A percentile compares a stretch with the other conserved stretches of the same genome.
Conservation (phyloP, 345 rosid species). For the Euphorbia lathyris region DNA sequence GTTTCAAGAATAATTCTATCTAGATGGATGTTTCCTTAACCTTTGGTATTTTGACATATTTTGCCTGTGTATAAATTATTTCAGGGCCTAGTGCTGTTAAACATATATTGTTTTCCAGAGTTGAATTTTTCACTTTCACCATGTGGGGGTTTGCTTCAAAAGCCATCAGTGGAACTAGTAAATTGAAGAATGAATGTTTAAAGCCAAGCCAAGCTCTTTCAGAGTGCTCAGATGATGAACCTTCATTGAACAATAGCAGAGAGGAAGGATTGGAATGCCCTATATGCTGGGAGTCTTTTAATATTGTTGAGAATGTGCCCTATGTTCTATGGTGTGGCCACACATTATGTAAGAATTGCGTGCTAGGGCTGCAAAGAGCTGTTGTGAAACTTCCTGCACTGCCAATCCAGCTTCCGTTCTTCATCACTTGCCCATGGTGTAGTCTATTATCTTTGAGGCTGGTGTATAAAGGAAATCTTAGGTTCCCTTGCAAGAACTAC, state of each 20-base stretch:
- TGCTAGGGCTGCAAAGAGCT: slow-evolving; percentile 76
- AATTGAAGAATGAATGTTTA: slow-evolving; percentile 27
- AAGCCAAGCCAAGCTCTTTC: slow-evolving; percentile 35
- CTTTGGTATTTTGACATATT: background rate
- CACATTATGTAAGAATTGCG: slow-evolving; percentile 82
- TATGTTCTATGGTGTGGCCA: slow-evolving; percentile 94
- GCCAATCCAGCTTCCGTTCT: slow-evolving; percentile 83
- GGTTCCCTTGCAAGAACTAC: slow-evolving; percentile 82
- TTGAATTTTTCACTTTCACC: background rate
- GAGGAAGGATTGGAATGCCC: slow-evolving; percentile 88
- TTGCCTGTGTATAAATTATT: background rate
- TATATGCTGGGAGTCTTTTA: slow-evolving; percentile 86
- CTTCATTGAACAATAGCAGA: slow-evolving; percentile 41
- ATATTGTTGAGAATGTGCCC: slow-evolving; percentile 89
- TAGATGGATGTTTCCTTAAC: too few relatives aligned
- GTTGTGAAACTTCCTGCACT: slow-evolving; percentile 67
- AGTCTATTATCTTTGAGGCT: slow-evolving; percentile 72
- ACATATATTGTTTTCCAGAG: background rate
- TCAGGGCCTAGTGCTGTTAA: background rate
- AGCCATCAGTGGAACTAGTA: slow-evolving; percentile 5
- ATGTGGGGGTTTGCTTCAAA: slow-evolving; percentile 25
- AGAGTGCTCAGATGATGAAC: slow-evolving; percentile 78
- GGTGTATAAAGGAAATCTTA: slow-evolving; percentile 66
- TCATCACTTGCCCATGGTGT: slow-evolving; percentile 92
- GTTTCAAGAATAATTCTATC: too few relatives aligned